These are phyloP conservation scores for Claviceps sp. DNA, from an alignment of 2,329 filamentous ascomycete genomes.

Conservation along the genomic window DNA sequence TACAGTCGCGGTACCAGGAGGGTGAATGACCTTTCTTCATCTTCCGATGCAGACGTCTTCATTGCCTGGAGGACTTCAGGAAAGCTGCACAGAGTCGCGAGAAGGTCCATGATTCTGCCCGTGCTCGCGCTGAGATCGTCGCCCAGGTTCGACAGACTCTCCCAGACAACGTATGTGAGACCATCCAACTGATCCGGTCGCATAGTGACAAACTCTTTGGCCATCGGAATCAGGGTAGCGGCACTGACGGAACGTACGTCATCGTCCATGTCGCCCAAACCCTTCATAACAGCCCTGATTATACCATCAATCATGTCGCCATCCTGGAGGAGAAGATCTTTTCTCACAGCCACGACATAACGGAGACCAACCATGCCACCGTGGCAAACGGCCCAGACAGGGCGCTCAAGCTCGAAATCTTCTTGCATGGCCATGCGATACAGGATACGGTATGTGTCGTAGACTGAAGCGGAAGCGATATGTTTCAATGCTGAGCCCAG, in stretches of 20 bases:
- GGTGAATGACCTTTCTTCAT: slow-evolving; percentile 81
- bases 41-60: slow-evolving; percentile 73
- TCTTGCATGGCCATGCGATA: slow-evolving; percentile 87
- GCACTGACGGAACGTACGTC: slow-evolving; percentile 95
- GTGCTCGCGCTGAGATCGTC: slow-evolving; percentile 96
- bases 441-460: slow-evolving; percentile 71
- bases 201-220: slow-evolving; percentile 82
- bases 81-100: slow-evolving; percentile 92
- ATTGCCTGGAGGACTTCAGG: slow-evolving; percentile 85
- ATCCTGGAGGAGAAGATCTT: slow-evolving; percentile 77
- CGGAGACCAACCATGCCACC: slow-evolving; percentile 94
- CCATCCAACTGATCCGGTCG: slow-evolving; percentile 64
- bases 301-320: slow-evolving; percentile 83
- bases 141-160: slow-evolving; percentile 89
- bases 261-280: slow-evolving; percentile 79
- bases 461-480: slow-evolving; percentile 64
- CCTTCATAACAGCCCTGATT: slow-evolving; percentile 86
- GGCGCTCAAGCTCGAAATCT: slow-evolving; percentile 58
- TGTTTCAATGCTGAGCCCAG: slow-evolving; percentile 81
- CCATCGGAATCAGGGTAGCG: slow-evolving; percentile 92
- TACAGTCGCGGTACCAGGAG: slow-evolving; percentile 87
- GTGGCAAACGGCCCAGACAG: slow-evolving; percentile 90
- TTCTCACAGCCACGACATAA: slow-evolving; percentile 89
- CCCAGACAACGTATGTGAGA: slow-evolving; percentile 92
- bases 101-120: slow-evolving; percentile 93